phyloP scores from a whole-genome alignment of 306 rosid species.

The Cucumis cinereus region DNA sequence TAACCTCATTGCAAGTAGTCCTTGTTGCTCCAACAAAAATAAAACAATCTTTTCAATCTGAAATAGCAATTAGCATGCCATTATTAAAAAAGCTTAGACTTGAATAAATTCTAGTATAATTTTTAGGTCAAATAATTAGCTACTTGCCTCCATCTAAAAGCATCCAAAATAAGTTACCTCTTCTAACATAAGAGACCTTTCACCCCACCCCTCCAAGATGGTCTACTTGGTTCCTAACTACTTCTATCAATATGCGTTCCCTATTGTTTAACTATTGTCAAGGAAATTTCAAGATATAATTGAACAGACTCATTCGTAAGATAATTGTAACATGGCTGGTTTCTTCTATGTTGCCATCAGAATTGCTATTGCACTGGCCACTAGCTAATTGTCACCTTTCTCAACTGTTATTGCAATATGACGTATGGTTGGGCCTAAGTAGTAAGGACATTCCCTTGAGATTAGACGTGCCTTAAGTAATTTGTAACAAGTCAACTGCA shows the following conservation, averaged over 20 bases:
- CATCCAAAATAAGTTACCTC: not conserved
- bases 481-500: not conserved
- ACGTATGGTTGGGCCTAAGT: not conserved
- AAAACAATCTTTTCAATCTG: slow-evolving; percentile 86
- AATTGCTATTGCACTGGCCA: not conserved
- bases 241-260: not conserved
- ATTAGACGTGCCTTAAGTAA: not conserved
- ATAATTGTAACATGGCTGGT: not conserved
- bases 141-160: not conserved
- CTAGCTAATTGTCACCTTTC: not conserved
- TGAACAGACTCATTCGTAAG: not conserved
- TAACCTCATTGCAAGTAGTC: slow-evolving; percentile 68
- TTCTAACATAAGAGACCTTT: not conserved
- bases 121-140: not conserved
- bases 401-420: not conserved
- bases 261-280: not conserved
- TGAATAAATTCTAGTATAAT: not conserved
- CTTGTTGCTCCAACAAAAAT: slow-evolving; percentile 87
- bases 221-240: not conserved
- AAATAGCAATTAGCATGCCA: not conserved
- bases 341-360: not conserved
- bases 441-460: not conserved
- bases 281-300: not conserved
- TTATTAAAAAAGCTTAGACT: not conserved
- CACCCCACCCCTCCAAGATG: not conserved